Base-by-base conservation (phyloP, 202 grass and related monocot genomes). In the Brachypodium distachyon region DNA sequence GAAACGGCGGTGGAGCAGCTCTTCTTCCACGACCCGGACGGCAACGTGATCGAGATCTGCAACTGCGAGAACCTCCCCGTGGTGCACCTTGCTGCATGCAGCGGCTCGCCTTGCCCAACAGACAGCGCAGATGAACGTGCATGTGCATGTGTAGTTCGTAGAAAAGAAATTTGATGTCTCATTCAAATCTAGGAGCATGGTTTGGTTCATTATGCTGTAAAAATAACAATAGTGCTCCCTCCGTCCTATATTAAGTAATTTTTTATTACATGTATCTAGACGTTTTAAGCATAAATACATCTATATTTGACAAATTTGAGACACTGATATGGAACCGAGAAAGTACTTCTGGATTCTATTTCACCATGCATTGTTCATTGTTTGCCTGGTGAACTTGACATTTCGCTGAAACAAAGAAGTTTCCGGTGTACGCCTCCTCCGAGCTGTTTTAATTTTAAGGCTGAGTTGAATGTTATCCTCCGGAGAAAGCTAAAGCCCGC, bases 11-110 rank as follows among this genome's bases (percentile, higher is more conserved):
- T 92, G 69, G 84, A 90, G 62, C 91, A 94, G 52, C 85, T 97
- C 74, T 97, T 94, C 66, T 90, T 97, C 67, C 95, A 92, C 21
- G 89, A 94, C 21, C 95, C 95, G 0, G 91, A 98, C 43, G 65
- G 81, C 25, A 92, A 98, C 32, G 58, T 89, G 80, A 90, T 98
- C 16, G 91, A 94, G 87, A 86, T 94, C 57, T 98, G 91, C 58
- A 83, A 92, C 27, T 94, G 95, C 55, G 77, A 90, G 44, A 88
- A 88, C 32, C 74, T 94, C 6, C 85, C 91, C 4, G 79, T 94
- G 10, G n/a, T 85, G 76, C 84, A 72, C 27, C 61, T 88, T 7
- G 65, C 31, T 13, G 72, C 67, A 0, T 14, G 12, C 61, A 11
- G 27, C 23, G 0, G 18, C 48, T 14, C 48, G 23, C 17, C 70